phyloP scores from a whole-genome alignment of 208 protist genomes.

The Leishmania aethiopica region DNA sequence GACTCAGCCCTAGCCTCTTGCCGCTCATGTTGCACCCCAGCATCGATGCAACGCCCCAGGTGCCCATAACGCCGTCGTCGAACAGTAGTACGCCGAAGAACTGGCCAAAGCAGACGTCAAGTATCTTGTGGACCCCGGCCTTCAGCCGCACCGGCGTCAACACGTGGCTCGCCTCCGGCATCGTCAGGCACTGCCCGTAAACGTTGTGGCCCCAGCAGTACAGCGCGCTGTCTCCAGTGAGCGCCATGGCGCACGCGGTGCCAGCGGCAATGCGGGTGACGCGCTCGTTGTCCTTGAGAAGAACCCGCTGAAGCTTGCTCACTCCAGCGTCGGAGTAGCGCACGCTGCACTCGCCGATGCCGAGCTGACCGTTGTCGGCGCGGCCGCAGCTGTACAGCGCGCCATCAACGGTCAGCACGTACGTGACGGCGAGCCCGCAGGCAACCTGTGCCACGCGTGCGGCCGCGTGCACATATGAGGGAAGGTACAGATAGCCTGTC shows the following conservation, averaged over 20 bases:
- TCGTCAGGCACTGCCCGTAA: slow-evolving; percentile 68
- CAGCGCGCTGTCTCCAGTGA: slow-evolving; percentile 40
- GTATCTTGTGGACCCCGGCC: slow-evolving; percentile 25
- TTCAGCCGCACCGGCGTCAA: slow-evolving; percentile 37
- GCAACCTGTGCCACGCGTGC: slow-evolving; percentile 49
- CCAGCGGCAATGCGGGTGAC: slow-evolving; percentile 50
- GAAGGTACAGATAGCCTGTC: slow-evolving; percentile 22
- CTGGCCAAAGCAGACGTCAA: slow-evolving; percentile 60
- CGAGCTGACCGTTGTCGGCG: slow-evolving; percentile 59
- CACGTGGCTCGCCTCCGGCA: slow-evolving; percentile 25
- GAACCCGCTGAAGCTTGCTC: slow-evolving; percentile 30
- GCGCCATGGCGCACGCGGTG: slow-evolving; percentile 40
- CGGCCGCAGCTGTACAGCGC: slow-evolving; percentile 77
- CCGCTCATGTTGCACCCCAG: slow-evolving; percentile 38
- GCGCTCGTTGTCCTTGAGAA: slow-evolving; percentile 35
- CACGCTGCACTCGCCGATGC: slow-evolving; percentile 29
- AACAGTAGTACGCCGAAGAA: slow-evolving; percentile 54
- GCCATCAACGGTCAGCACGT: slow-evolving; percentile 53
- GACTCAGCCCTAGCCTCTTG: slow-evolving; percentile 30
- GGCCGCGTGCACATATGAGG: slow-evolving; percentile 31
- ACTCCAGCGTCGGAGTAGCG: slow-evolving; percentile 24
- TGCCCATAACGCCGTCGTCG: slow-evolving; percentile 49
- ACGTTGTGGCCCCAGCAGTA: slow-evolving; percentile 80
- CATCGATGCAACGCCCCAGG: slow-evolving; percentile 61
- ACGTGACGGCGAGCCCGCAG: slow-evolving; percentile 68